Conservation (phyloP, 345 rosid species). For the Euphorbia tirucalli region DNA sequence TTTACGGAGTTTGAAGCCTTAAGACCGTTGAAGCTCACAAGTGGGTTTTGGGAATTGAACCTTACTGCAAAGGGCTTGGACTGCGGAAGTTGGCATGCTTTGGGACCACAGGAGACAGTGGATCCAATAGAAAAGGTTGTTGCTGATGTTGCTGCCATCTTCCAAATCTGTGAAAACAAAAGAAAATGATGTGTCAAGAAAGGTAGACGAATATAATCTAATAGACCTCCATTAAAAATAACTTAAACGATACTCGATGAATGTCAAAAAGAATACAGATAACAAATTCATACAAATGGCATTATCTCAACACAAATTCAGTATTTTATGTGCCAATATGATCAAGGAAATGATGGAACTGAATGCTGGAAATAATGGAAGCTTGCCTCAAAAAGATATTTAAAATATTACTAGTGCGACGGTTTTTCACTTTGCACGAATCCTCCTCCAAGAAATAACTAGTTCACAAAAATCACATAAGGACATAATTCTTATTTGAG, state of each 20-base stretch:
- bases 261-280: not conserved
- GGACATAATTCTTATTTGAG: not conserved
- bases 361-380: not conserved
- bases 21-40: constrained; percentile 54
- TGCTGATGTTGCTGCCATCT: constrained; percentile 74
- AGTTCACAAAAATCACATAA: not conserved
- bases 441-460: not conserved
- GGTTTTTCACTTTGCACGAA: not conserved
- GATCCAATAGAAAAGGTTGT: constrained; percentile 58
- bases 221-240: not conserved
- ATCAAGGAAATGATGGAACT: not conserved
- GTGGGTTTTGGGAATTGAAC: constrained; percentile 37
- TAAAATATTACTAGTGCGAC: not conserved
- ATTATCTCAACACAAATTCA: not conserved
- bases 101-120: constrained; percentile 42
- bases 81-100: constrained; percentile 38
- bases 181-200: not conserved
- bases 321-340: not conserved
- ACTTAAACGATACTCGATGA: not conserved
- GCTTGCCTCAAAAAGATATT: not conserved
- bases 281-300: not conserved
- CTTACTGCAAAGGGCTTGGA: constrained; percentile 41
- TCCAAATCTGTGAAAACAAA: constrained; percentile 18
- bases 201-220: not conserved
- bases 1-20: constrained; percentile 52